Percentiles rank a stretch among this genome's conserved stretches.
Evolutionary conservation across 2,329 filamentous ascomycete genomes (phyloP).

Genomic region (Nectriaceae sp.): DNA sequence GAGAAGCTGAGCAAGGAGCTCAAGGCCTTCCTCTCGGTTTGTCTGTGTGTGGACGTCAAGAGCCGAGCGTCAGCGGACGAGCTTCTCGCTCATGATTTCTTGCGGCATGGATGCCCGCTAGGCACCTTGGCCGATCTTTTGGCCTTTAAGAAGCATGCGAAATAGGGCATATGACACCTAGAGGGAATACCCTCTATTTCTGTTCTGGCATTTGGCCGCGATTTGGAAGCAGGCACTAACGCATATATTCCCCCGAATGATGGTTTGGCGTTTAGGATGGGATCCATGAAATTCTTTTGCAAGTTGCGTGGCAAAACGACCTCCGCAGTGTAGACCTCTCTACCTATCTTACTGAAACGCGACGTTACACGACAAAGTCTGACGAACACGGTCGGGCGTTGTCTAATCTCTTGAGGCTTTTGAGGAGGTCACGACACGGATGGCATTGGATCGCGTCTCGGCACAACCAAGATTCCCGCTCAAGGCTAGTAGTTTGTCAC

Average conservation of each 20-base stretch:
- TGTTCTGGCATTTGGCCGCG: constrained; percentile 24
- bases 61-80: constrained; percentile 90
- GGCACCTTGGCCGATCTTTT: constrained; percentile 83
- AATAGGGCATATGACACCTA: constrained; percentile 43
- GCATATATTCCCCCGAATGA: constrained; percentile 31
- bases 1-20: constrained; percentile 98
- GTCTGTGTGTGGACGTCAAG: constrained; percentile 94
- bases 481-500: not conserved
- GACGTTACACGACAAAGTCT: not conserved
- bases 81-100: constrained; percentile 87
- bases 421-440: not conserved
- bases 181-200: constrained; percentile 20
- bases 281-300: constrained; percentile 23
- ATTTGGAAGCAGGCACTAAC: constrained; percentile 25
- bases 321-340: not conserved
- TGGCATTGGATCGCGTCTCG: not conserved
- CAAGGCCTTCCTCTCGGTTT: constrained; percentile 95
- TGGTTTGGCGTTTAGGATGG: constrained; percentile 30
- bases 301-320: constrained; percentile 20
- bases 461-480: not conserved
- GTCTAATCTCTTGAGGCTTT: not conserved
- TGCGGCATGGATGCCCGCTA: constrained; percentile 86
- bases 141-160: constrained; percentile 77
- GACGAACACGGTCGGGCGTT: not conserved
- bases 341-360: not conserved